Conservation (phyloP, 768 basidiomycete genomes). For the Trichaptum fuscoviolaceum region DNA sequence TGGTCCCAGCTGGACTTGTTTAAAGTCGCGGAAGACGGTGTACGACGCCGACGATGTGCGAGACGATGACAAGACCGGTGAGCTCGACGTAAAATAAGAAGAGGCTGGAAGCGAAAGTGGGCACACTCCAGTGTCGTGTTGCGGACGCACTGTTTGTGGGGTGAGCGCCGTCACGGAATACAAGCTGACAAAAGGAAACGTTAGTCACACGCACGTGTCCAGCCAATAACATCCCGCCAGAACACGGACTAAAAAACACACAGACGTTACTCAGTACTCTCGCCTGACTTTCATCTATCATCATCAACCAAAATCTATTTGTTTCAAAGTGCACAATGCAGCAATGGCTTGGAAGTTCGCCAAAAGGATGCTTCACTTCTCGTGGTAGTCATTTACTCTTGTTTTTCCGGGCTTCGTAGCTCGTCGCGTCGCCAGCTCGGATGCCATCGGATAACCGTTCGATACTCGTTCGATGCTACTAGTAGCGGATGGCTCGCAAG, state of each 20-base stretch:
- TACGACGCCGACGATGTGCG: background rate
- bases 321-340: no score
- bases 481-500: no score
- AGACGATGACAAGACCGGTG: background rate
- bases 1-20: background rate
- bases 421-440: background rate
- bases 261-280: background rate
- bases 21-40: background rate
- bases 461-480: no score
- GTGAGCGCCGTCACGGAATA: background rate
- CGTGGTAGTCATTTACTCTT: background rate
- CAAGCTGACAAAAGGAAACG: background rate
- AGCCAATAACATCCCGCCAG: background rate
- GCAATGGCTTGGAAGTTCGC: no score
- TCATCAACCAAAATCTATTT: no score
- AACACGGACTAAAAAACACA: background rate
- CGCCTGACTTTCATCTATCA: background rate
- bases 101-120: background rate
- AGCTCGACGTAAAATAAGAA: background rate
- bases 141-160: background rate
- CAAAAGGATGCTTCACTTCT: background rate
- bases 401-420: background rate
- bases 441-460: background rate
- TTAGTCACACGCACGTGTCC: background rate
- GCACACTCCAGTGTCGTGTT: background rate